A percentile compares a stretch with the other conserved stretches of the same genome.
Evolutionary conservation across 2,329 filamentous ascomycete species (phyloP).

Genomic region (Botryosphaeria agaves): DNA sequence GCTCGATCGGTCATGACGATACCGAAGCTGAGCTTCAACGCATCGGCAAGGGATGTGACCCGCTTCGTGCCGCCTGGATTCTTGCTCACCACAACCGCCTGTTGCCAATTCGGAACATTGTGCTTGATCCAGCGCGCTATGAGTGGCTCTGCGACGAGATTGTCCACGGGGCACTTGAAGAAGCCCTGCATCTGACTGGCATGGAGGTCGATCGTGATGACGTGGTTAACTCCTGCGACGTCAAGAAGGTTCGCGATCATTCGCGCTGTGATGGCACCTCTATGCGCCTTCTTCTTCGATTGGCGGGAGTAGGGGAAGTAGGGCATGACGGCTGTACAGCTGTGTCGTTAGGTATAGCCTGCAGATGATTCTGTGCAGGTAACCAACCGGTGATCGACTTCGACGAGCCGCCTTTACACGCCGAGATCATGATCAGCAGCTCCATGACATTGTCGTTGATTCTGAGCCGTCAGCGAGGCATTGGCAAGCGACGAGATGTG

Average conservation of each 20-base stretch:
- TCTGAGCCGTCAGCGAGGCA: constrained; percentile 18
- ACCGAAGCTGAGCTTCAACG: constrained; percentile 91
- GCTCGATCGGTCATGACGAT: constrained; percentile 75
- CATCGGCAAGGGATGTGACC: constrained; percentile 89
- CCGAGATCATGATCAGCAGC: constrained; percentile 96
- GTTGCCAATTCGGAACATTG: constrained; percentile 73
- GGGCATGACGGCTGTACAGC: constrained; percentile 53
- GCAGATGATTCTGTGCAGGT: background rate
- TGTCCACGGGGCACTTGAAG: constrained; percentile 94
- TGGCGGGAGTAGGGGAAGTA: constrained; percentile 99
- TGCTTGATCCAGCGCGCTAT: constrained; percentile 89
- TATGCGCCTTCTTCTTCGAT: constrained; percentile 96
- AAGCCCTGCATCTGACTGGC: constrained; percentile 95
- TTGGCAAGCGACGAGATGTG: constrained; percentile 3
- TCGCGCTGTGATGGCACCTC: constrained; percentile 87
- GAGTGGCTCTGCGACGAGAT: constrained; percentile 87
- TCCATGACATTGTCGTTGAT: constrained; percentile 99
- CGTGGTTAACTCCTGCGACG: constrained; percentile 89
- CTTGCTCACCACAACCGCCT: constrained; percentile 94
- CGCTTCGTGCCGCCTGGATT: constrained; percentile 95
- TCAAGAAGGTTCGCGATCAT: constrained; percentile 93
- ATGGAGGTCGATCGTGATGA: constrained; percentile 94
- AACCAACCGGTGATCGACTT: constrained; percentile 86
- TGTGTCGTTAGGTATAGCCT: background rate
- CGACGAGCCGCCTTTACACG: constrained; percentile 92